These are phyloP conservation scores for Coniochaeta hoffmannii DNA, from an alignment of 2,329 filamentous ascomycete species.

Conservation along the genomic window DNA sequence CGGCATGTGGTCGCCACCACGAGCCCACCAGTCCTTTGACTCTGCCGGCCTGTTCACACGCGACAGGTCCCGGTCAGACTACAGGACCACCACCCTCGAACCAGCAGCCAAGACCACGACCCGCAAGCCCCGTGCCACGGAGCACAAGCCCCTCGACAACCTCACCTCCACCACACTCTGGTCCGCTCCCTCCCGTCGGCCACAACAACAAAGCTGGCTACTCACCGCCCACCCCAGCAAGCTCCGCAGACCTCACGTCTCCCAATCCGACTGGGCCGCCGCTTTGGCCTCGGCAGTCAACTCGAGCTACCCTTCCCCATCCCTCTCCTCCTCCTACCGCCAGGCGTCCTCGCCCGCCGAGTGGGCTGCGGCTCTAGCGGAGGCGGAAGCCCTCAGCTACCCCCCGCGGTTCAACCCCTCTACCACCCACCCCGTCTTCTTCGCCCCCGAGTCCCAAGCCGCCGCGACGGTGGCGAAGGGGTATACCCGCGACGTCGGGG, in stretches of 20 bases:
- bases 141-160: constrained; percentile 17
- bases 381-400: constrained; percentile 23
- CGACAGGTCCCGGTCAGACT: constrained; percentile 14
- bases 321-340: constrained; percentile 10
- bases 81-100: constrained; percentile 19
- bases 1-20: constrained; percentile 4
- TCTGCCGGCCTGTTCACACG: constrained; percentile 17
- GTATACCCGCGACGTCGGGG: constrained; percentile 13
- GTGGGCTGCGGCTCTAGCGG: constrained; percentile 27
- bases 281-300: constrained; percentile 11
- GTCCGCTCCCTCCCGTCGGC: constrained; percentile 6
- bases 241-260: not conserved
- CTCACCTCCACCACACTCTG: constrained; percentile 20
- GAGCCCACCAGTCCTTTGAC: not conserved
- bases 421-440: constrained; percentile 24
- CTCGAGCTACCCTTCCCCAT: not conserved
- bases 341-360: constrained; percentile 17
- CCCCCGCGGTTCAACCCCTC: constrained; percentile 20
- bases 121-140: constrained; percentile 17
- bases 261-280: constrained; percentile 10
- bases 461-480: constrained; percentile 20
- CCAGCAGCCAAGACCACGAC: constrained; percentile 24
- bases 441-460: constrained; percentile 8
- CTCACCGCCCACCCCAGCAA: constrained; percentile 9
- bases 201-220: constrained; percentile 19